A percentile compares a stretch with the other conserved stretches of the same genome.
Conservation (phyloP, 2,329 filamentous ascomycete genomes). For the Didymella lethalis region DNA sequence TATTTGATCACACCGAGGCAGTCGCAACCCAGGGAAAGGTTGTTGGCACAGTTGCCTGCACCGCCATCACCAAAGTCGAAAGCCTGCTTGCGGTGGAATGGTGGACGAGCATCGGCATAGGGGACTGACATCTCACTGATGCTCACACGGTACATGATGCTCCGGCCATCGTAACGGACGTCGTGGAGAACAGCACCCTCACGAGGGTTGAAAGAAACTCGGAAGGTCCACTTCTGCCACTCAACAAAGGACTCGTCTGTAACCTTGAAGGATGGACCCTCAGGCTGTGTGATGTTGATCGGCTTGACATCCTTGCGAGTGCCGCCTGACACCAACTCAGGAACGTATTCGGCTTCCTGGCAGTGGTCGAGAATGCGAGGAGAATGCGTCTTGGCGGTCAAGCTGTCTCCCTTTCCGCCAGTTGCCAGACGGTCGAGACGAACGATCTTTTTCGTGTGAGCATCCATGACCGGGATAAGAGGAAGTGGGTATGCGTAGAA, state of each 20-base stretch:
- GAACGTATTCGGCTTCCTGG: conserved; percentile 59
- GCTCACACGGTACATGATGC: conserved; percentile 71
- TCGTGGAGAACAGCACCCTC: conserved; percentile 77
- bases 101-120: conserved; percentile 69
- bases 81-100: conserved; percentile 73
- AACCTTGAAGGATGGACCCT: conserved; percentile 72
- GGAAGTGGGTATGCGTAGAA: conserved; percentile 53
- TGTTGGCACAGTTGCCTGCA: conserved; percentile 72
- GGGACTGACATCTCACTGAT: conserved; percentile 74
- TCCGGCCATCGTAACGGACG: conserved; percentile 70
- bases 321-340: conserved; percentile 51
- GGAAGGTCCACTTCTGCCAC: conserved; percentile 58
- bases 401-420: conserved; percentile 48
- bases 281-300: conserved; percentile 74
- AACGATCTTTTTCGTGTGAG: conserved; percentile 46
- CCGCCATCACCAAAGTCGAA: conserved; percentile 77
- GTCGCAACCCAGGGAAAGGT: conserved; percentile 72
- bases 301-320: conserved; percentile 64
- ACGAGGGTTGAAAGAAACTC: conserved; percentile 51
- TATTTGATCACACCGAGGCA: conserved; percentile 74
- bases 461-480: conserved; percentile 50
- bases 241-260: conserved; percentile 54
- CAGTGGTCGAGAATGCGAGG: conserved; percentile 58
- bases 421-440: conserved; percentile 50
- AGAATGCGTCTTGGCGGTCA: conserved; percentile 51